Evolutionary conservation across 352 stramenopile genomes (phyloP), one percentile per base, ranked within the genome.

Genomic region (Globisporangium camurandrum): DNA sequence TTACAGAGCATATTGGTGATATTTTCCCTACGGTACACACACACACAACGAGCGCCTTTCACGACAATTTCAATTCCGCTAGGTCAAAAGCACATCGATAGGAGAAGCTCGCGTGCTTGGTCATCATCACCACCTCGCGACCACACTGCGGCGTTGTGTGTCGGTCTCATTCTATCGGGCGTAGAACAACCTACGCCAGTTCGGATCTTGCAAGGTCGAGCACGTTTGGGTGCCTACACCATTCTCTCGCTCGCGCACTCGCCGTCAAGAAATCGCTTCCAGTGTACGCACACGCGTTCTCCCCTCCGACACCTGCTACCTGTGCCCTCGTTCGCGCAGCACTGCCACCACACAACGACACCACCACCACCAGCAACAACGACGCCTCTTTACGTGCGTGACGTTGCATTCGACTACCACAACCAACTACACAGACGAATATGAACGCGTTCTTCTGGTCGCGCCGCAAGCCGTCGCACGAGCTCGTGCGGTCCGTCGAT

Each of bases 381-480:
- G 27, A 19, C 22, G 11, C 16, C 2, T 31, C 22, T 8, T 8
- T 28, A 26, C 26, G 36, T 23, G 36, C 36, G 36, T 26, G 28
- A 27, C 36, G n/a, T 41, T 12, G 12, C 48, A 49, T 56, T 49
- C 46, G 16, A 46, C 46, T 54, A 24, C 36, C 39, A 41, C 1
- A 20, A 22, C 11, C 47, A 31, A n/a, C n/a, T n/a, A n/a, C n/a
- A n/a, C n/a, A n/a, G n/a, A n/a, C n/a, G n/a, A n/a, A n/a, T n/a
- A 57, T 90, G 69, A 89, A 89, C 64, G 79, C 78, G 8, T 90
- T 90, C 62, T 88, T 90, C 56, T 90, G 78, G 75, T 69, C 75
- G 10, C 69, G 75, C 12, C 56, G 76, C 14, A 86, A 87, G 59
- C 73, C 78, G 33, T 84, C 74, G 14, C 77, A 76, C 43, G 78